Conservation (phyloP, 2,329 filamentous ascomycete genomes). For the Colletotrichum lindemuthianum region DNA sequence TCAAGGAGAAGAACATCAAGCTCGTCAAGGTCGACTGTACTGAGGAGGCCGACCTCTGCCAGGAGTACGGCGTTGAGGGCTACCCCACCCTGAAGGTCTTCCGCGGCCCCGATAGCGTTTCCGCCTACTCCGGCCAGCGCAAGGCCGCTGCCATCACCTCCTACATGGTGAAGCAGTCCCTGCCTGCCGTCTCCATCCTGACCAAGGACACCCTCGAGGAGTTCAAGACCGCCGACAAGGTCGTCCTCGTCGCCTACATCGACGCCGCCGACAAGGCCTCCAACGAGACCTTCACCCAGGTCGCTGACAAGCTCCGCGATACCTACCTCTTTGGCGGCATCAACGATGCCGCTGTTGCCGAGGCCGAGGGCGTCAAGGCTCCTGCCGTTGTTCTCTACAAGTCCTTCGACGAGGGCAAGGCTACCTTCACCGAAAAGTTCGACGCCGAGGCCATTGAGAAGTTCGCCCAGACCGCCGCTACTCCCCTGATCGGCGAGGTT, state of each 20-base stretch:
- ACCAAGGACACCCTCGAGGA: slow-evolving; percentile 86
- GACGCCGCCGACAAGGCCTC: slow-evolving; percentile 82
- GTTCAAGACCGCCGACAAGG: slow-evolving; percentile 98
- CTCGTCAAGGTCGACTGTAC: slow-evolving; percentile 95
- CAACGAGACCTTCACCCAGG: slow-evolving; percentile 82
- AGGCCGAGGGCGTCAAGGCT: slow-evolving; percentile 88
- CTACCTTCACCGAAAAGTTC: slow-evolving; percentile 82
- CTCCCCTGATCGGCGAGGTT: slow-evolving; percentile 93
- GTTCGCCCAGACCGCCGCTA: slow-evolving; percentile 87
- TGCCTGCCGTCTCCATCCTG: slow-evolving; percentile 89
- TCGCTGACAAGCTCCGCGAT: slow-evolving; percentile 83
- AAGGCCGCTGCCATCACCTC: slow-evolving; percentile 82
- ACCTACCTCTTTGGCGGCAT: slow-evolving; percentile 91
- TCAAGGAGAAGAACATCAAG: slow-evolving; percentile 89
- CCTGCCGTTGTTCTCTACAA: slow-evolving; percentile 96
- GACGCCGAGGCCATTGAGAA: slow-evolving; percentile 80
- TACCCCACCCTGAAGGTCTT: slow-evolving; percentile 99
- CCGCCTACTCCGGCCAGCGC: slow-evolving; percentile 87
- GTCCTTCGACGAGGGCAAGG: slow-evolving; percentile 96
- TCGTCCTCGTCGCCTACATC: slow-evolving; percentile 92
- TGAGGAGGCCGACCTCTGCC: slow-evolving; percentile 91
- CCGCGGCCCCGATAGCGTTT: slow-evolving; percentile 84
- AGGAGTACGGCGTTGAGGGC: slow-evolving; percentile 89
- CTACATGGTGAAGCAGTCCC: slow-evolving; percentile 98
- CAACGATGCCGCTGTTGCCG: slow-evolving; percentile 83